Conservation (phyloP, 805 yeast genomes). For the Nakazawaea ernobii region DNA sequence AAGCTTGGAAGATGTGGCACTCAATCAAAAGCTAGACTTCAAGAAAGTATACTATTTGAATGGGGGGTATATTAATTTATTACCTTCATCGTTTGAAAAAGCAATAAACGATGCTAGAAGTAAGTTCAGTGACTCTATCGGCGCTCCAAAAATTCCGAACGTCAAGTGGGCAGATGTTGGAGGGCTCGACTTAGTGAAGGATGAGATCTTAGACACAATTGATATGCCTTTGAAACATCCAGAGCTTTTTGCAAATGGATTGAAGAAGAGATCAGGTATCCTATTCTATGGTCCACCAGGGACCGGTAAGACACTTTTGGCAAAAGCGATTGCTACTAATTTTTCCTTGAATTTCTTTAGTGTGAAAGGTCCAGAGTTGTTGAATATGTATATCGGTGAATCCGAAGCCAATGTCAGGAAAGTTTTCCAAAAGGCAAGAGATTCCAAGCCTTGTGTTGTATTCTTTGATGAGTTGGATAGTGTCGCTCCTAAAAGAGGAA, state of each 20-base stretch:
- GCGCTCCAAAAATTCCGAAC: slow-evolving; percentile 93
- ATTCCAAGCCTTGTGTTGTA: slow-evolving; percentile 95
- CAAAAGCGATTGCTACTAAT: slow-evolving; percentile 95
- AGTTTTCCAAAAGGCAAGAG: slow-evolving; percentile 91
- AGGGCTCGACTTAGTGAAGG: slow-evolving; percentile 85
- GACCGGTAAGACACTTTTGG: slow-evolving; percentile 92
- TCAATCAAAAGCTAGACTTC: slow-evolving; percentile 16
- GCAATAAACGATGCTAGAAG: slow-evolving; percentile 79
- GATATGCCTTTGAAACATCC: slow-evolving; percentile 95
- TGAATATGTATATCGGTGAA: slow-evolving; percentile 98
- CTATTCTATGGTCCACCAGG: slow-evolving; percentile 98
- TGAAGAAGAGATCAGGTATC: slow-evolving; percentile 91
- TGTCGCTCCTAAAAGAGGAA: slow-evolving; percentile 97
- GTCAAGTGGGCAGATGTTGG: slow-evolving; percentile 98
- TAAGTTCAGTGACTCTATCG: slow-evolving; percentile 89
- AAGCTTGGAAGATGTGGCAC: slow-evolving; percentile 34
- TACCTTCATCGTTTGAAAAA: slow-evolving; percentile 56
- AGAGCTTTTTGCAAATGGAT: slow-evolving; percentile 78
- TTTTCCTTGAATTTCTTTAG: slow-evolving; percentile 92
- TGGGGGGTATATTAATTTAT: slow-evolving; percentile 49
- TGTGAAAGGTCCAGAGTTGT: slow-evolving; percentile 94
- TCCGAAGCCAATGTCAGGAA: slow-evolving; percentile 95
- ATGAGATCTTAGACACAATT: slow-evolving; percentile 89
- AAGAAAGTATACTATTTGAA: slow-evolving; percentile 37
- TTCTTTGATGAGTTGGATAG: slow-evolving; percentile 97